phyloP scores from a whole-genome alignment of 331 rosid genomes.

The Pyracantha coccinea region DNA sequence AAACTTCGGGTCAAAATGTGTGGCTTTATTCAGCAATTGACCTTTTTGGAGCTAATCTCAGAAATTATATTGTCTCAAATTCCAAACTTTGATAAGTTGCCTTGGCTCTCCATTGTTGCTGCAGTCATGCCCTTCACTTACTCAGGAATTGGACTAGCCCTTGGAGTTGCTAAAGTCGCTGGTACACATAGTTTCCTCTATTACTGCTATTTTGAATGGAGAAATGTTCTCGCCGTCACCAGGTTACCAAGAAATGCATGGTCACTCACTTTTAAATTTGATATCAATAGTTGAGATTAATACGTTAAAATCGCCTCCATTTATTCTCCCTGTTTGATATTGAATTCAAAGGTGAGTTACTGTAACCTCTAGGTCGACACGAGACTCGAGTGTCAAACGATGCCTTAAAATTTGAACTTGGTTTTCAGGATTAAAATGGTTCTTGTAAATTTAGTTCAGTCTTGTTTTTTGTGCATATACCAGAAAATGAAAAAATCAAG shows the following conservation, averaged over 20 bases:
- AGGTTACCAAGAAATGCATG: too few relatives aligned
- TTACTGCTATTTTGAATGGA: neutral
- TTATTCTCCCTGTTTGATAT: neutral
- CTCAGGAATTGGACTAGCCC: constrained; percentile 63
- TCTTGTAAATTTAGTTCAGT: neutral
- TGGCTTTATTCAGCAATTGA: constrained; percentile 48
- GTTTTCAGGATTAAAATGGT: neutral
- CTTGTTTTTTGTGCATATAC: neutral
- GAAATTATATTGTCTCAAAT: constrained; percentile 60
- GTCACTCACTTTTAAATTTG: neutral
- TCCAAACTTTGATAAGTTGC: constrained; percentile 49
- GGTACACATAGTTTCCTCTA: constrained; percentile 20
- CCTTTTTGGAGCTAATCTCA: constrained; percentile 33
- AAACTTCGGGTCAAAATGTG: constrained; percentile 42
- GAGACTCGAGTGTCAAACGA: neutral
- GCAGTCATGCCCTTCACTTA: constrained; percentile 73
- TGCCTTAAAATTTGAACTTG: neutral
- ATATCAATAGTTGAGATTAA: neutral
- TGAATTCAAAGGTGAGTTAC: neutral
- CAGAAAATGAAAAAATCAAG: constrained; percentile 16
- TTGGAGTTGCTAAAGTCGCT: constrained; percentile 43
- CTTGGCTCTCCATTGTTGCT: constrained; percentile 66
- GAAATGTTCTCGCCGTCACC: too few relatives aligned
- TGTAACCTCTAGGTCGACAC: neutral
- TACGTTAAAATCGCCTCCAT: neutral